A percentile compares a stretch with the other conserved stretches of the same genome.
Evolutionary conservation across 345 rosid species (phyloP).

Genomic region (Punica granatum): DNA sequence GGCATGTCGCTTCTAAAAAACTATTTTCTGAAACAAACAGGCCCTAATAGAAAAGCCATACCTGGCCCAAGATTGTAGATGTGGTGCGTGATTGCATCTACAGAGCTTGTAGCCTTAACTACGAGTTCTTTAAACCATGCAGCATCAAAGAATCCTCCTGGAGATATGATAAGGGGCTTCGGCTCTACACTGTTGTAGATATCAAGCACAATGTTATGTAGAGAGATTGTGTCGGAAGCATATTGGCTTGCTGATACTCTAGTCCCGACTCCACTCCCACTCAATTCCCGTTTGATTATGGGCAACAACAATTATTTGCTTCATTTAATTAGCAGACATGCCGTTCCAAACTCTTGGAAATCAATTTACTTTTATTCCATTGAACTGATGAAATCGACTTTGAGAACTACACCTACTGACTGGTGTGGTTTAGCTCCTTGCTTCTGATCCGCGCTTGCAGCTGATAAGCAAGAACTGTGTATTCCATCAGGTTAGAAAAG

Average conservation of each 20-base stretch:
- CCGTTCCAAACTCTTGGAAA: no score
- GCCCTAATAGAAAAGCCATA: slow-evolving; percentile 12
- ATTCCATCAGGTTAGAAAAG: not conserved
- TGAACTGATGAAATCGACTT: not conserved
- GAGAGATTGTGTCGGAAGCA: slow-evolving; percentile 53
- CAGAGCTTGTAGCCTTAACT: slow-evolving; percentile 34
- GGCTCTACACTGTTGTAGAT: slow-evolving; percentile 34
- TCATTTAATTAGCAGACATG: no score
- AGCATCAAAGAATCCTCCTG: slow-evolving; percentile 81
- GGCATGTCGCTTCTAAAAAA: not conserved
- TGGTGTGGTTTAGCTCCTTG: no score
- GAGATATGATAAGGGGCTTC: slow-evolving; percentile 69
- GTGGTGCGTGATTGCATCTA: slow-evolving; percentile 69
- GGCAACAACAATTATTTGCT: not conserved
- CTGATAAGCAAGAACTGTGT: not conserved
- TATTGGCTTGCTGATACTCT: slow-evolving; percentile 67
- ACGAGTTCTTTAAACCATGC: slow-evolving; percentile 62
- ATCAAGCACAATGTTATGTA: slow-evolving; percentile 35
- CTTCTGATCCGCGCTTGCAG: no score
- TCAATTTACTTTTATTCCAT: no score
- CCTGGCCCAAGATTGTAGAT: slow-evolving; percentile 98
- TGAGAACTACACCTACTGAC: not conserved
- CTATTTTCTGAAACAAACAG: not conserved
- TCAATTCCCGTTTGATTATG: slow-evolving; percentile 36
- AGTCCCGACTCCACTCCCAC: slow-evolving; percentile 76